A percentile compares a stretch with the other conserved stretches of the same genome.
These are phyloP conservation scores for Phytomonas francai DNA, from an alignment of 208 protist species.

Conservation along the genomic window DNA sequence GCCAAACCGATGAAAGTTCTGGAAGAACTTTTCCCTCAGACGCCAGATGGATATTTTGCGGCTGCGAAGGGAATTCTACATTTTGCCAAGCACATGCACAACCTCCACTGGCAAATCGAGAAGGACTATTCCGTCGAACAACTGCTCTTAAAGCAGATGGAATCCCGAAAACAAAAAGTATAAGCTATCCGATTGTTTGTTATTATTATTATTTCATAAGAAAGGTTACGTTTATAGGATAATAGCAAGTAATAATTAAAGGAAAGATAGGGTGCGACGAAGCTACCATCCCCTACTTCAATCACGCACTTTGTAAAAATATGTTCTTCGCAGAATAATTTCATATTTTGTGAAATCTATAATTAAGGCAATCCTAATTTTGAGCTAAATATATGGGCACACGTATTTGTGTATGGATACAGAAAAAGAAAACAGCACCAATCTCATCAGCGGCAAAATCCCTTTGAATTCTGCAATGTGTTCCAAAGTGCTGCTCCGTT, in stretches of 20 bases:
- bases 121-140: slow-evolving; percentile 40
- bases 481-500: background rate
- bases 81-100: slow-evolving; percentile 49
- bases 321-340: background rate
- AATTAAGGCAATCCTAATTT: background rate
- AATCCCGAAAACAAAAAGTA: background rate
- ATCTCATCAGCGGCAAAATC: background rate
- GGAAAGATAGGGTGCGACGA: background rate
- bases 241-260: background rate
- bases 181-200: background rate
- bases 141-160: slow-evolving; percentile 9
- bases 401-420: background rate
- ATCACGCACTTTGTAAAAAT: background rate
- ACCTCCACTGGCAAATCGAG: slow-evolving; percentile 72
- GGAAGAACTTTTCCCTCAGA: slow-evolving; percentile 55
- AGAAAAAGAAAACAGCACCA: background rate
- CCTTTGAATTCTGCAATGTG: background rate
- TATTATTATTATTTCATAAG: background rate
- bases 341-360: background rate
- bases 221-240: background rate
- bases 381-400: background rate
- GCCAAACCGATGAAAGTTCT: slow-evolving; percentile 46
- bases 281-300: background rate
- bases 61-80: slow-evolving; percentile 50
- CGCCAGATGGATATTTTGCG: slow-evolving; percentile 41